phyloP scores from a whole-genome alignment of 495 filamentous ascomycete species.

The Aspergillus olivimuriae region DNA sequence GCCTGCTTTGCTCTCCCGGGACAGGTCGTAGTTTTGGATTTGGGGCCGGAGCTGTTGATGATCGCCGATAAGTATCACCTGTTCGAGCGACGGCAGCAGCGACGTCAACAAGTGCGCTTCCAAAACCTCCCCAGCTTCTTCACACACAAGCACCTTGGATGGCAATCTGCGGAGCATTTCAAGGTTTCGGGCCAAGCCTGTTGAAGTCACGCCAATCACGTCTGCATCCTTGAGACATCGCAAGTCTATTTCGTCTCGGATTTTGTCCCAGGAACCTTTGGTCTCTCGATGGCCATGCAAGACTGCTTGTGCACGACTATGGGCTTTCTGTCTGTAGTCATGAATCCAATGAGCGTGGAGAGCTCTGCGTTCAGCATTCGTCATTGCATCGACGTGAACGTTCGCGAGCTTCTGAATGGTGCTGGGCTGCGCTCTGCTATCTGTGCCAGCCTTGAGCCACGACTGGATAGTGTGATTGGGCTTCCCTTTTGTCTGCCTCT shows the following conservation, averaged over 20 bases:
- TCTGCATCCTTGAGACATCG: slow-evolving; percentile 34
- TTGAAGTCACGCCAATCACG: slow-evolving; percentile 72
- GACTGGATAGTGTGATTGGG: slow-evolving; percentile 17
- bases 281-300: slow-evolving; percentile 24
- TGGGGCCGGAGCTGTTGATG: slow-evolving; percentile 68
- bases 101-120: slow-evolving; percentile 65
- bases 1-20: slow-evolving; percentile 50
- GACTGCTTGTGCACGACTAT: slow-evolving; percentile 25
- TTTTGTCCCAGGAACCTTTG: slow-evolving; percentile 27
- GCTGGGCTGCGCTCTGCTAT: slow-evolving; percentile 6
- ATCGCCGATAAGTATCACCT: slow-evolving; percentile 72
- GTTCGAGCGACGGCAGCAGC: slow-evolving; percentile 63
- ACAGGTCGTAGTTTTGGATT: slow-evolving; percentile 58
- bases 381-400: slow-evolving; percentile 18
- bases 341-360: slow-evolving; percentile 41
- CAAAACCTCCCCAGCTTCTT: slow-evolving; percentile 75
- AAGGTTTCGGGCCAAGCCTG: slow-evolving; percentile 62
- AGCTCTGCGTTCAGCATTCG: slow-evolving; percentile 15
- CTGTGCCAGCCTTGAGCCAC: slow-evolving; percentile 17
- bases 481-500: slow-evolving; percentile 22
- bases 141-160: slow-evolving; percentile 65
- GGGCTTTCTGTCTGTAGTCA: slow-evolving; percentile 24
- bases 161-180: slow-evolving; percentile 52
- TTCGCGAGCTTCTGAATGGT: slow-evolving; percentile 8
- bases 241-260: slow-evolving; percentile 29